Evolutionary conservation across 2,329 filamentous ascomycete species (phyloP).

Genomic region (Pseudocercospora cruenta): DNA sequence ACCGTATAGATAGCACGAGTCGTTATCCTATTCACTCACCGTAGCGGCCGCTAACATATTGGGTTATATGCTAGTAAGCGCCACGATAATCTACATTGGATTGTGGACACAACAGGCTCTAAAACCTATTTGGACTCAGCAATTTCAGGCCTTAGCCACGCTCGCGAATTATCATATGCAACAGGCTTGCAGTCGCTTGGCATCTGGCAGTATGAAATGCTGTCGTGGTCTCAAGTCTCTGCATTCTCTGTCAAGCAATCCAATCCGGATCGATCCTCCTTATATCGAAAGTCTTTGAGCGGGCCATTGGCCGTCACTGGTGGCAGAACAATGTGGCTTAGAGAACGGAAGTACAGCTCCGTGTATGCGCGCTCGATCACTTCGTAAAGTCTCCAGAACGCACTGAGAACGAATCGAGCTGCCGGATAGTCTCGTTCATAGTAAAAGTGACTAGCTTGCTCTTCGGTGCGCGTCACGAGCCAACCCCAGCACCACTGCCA

Average conservation of each 20-base stretch:
- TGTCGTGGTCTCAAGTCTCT: background rate
- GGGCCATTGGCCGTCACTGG: slow-evolving; percentile 10
- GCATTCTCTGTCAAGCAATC: background rate
- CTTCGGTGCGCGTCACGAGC: slow-evolving; percentile 34
- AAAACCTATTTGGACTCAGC: too few species aligned
- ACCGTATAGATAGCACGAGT: too few species aligned
- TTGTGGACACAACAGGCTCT: too few species aligned
- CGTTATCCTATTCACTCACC: too few species aligned
- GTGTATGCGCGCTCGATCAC: slow-evolving; percentile 34
- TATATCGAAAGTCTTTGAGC: background rate
- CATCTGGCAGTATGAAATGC: background rate
- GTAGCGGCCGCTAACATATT: too few species aligned
- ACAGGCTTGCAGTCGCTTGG: background rate
- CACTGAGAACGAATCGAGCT: slow-evolving; percentile 25
- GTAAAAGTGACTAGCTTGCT: slow-evolving; percentile 30
- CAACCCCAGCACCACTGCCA: slow-evolving; percentile 34
- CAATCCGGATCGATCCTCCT: background rate
- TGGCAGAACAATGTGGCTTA: slow-evolving; percentile 12
- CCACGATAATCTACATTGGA: too few species aligned
- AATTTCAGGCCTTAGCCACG: background rate
- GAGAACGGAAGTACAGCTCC: slow-evolving; percentile 31
- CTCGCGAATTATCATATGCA: background rate
- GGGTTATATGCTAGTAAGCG: too few species aligned
- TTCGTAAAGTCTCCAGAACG: slow-evolving; percentile 30
- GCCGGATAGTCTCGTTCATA: slow-evolving; percentile 26